Evolutionary conservation across 306 rosid species (phyloP), one percentile per base, ranked within the genome.

Genomic region (Purshia tridentata): DNA sequence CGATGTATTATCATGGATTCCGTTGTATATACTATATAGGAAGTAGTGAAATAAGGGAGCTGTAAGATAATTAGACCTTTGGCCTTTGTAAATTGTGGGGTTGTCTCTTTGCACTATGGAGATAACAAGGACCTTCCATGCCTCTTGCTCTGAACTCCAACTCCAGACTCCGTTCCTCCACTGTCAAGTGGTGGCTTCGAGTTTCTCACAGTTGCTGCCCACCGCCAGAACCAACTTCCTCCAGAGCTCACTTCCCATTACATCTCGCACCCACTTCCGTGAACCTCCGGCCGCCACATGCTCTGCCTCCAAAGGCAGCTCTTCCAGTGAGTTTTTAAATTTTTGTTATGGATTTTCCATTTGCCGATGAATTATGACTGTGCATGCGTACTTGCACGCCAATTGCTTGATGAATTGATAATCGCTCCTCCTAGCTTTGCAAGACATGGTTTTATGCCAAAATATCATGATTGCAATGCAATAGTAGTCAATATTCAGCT

Each of bases 241-340:
- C 18, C 68, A 2, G 60, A 50, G 9, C 35, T 68, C 60, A 39
- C 59, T 44, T 4, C 75, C 75, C 45, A 5, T 15, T 23, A 3
- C 3, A 3, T n/a, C 75, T 54, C 66, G 57, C 61, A 7, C 67
- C 72, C 72, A 16, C 64, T 19, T 54, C 79, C 57, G 41, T 4
- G 53, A 35, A 48, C 69, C 64, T 57, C 60, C 47, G 12, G 4
- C 82, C 68, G 6, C 52, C n/a, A 47, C 72, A 23, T 73, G 87
- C 74, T 82, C 84, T 3, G 37, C 70, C 61, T 44, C 81, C 73
- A 77, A 82, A 20, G 72, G 44, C 49, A 71, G 64, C 35, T 5
- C 54, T 75, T 67, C 86, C 57, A 4, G 92, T 88, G 70, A 72
- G 81, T 70, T 35, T 9, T 6, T 4, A 5, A 0, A 14, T 40